Evolutionary conservation across 1,284 basidiomycete species (phyloP).

Genomic region (Tilletia setariae): DNA sequence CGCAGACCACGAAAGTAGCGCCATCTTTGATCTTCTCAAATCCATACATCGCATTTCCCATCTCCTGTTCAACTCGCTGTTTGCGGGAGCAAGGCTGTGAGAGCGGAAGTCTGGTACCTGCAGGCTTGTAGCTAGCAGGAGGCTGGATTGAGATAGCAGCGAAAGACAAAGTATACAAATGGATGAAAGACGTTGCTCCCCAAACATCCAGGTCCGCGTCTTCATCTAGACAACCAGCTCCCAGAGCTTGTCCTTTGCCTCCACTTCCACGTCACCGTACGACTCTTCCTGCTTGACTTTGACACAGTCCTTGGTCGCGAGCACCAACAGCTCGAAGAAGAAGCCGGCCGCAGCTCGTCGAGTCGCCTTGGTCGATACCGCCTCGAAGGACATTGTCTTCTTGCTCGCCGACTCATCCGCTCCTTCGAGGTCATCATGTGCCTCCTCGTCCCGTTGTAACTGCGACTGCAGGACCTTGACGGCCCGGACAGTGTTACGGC

Average conservation of each 20-base stretch:
- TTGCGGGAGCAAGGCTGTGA: too few species aligned
- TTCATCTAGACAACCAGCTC: conserved; percentile 45
- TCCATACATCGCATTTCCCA: too few species aligned
- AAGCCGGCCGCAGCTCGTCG: conserved; percentile 87
- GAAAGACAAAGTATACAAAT: too few species aligned
- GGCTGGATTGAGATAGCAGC: too few species aligned
- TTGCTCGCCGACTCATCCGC: conserved; percentile 16
- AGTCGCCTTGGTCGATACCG: conserved; percentile 74
- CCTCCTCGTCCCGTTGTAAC: conserved; percentile 34
- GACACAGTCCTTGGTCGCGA: conserved; percentile 86
- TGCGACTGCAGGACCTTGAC: conserved; percentile 76
- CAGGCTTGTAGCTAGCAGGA: too few species aligned
- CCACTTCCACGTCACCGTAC: conserved; percentile 82
- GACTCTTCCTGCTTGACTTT: conserved; percentile 67
- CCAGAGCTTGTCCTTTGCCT: conserved; percentile 73
- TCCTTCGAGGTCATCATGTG: conserved; percentile 46
- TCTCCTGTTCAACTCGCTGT: too few species aligned
- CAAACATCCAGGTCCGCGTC: too few species aligned
- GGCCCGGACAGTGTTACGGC: conserved; percentile 86
- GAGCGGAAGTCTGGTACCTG: too few species aligned
- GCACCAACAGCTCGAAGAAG: conserved; percentile 94
- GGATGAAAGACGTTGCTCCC: too few species aligned
- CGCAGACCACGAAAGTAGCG: conserved; percentile 26
- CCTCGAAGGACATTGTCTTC: conserved; percentile 65
- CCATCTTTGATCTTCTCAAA: too few species aligned